Percentiles rank a stretch among this genome's conserved stretches.
Evolutionary conservation across 805 yeast genomes (phyloP).

Genomic region (Teunomyces lycoperdinae): DNA sequence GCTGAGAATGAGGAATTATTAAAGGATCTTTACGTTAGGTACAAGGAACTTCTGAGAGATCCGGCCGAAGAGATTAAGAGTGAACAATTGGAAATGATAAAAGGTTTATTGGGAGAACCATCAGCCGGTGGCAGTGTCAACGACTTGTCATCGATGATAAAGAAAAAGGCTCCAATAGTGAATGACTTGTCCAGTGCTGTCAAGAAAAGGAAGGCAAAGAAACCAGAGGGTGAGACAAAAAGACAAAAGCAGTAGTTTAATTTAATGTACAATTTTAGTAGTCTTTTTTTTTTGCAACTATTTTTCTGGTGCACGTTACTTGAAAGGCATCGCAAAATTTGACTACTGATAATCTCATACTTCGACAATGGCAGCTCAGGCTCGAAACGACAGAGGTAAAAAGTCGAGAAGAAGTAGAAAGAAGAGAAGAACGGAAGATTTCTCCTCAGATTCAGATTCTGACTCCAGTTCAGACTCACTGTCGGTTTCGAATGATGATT

Average conservation of each 20-base stretch:
- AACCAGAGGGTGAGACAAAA: background rate
- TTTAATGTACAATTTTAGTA: background rate
- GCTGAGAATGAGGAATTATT: slow-evolving; percentile 46
- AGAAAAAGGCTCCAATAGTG: slow-evolving; percentile 38
- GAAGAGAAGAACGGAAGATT: slow-evolving; percentile 82
- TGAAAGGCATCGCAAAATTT: slow-evolving; percentile 3
- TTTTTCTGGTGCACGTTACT: slow-evolving; percentile 1
- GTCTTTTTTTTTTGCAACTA: background rate
- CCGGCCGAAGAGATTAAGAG: slow-evolving; percentile 47
- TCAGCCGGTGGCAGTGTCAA: slow-evolving; percentile 37
- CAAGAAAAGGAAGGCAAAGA: slow-evolving; percentile 41
- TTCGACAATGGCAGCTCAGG: slow-evolving; percentile 8
- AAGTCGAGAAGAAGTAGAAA: slow-evolving; percentile 56
- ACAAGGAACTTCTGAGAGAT: slow-evolving; percentile 52
- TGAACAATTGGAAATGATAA: slow-evolving; percentile 51
- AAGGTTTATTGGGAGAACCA: slow-evolving; percentile 56
- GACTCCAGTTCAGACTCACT: slow-evolving; percentile 32
- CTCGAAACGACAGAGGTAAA: slow-evolving; percentile 12
- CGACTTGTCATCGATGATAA: slow-evolving; percentile 62
- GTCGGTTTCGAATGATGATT: slow-evolving; percentile 16
- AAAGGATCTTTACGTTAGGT: slow-evolving; percentile 54
- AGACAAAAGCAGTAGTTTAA: background rate
- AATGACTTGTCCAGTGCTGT: slow-evolving; percentile 37
- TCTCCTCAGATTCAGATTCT: slow-evolving; percentile 53
- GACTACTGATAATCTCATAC: background rate